These are phyloP conservation scores for Backusella liffmaniae DNA, from an alignment of 192 early-diverging fungal genomes.

Conservation along the genomic window DNA sequence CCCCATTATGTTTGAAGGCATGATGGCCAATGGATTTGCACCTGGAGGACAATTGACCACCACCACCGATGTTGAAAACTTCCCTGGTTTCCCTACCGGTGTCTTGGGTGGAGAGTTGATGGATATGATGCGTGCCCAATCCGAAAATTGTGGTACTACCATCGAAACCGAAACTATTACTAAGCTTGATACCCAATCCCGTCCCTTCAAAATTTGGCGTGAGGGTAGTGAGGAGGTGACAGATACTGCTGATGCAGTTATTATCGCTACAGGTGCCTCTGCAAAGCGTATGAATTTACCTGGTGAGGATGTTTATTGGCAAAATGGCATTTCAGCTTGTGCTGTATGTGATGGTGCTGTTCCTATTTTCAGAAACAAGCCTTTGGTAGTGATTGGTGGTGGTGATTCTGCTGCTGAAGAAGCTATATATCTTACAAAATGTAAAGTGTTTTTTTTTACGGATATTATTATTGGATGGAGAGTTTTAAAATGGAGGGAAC, in stretches of 20 bases:
- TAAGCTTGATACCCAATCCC: slow-evolving; percentile 71
- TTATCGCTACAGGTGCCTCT: slow-evolving; percentile 95
- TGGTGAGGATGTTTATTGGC: slow-evolving; percentile 94
- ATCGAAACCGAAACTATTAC: slow-evolving; percentile 90
- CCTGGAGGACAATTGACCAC: slow-evolving; percentile 79
- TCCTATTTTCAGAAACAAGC: slow-evolving; percentile 95
- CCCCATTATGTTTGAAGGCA: slow-evolving; percentile 94
- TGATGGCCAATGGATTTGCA: slow-evolving; percentile 84
- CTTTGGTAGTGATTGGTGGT: slow-evolving; percentile 92
- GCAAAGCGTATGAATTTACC: slow-evolving; percentile 87
- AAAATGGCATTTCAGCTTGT: slow-evolving; percentile 96
- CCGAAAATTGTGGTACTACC: slow-evolving; percentile 77
- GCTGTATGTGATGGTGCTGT: slow-evolving; percentile 98
- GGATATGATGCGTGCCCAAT: slow-evolving; percentile 84
- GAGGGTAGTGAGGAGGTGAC: slow-evolving; percentile 77
- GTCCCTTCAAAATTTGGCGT: slow-evolving; percentile 85
- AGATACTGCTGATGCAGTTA: slow-evolving; percentile 77
- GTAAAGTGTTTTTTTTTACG: slow-evolving; percentile 24
- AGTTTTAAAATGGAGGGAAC: not conserved
- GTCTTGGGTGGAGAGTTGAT: slow-evolving; percentile 85
- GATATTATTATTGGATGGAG: not conserved
- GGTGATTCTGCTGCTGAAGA: slow-evolving; percentile 97
- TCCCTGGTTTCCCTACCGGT: slow-evolving; percentile 93
- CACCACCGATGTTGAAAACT: slow-evolving; percentile 96
- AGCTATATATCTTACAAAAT: slow-evolving; percentile 97